Base-by-base conservation (phyloP, 1,284 basidiomycete species). In the Ustilago tritici region DNA sequence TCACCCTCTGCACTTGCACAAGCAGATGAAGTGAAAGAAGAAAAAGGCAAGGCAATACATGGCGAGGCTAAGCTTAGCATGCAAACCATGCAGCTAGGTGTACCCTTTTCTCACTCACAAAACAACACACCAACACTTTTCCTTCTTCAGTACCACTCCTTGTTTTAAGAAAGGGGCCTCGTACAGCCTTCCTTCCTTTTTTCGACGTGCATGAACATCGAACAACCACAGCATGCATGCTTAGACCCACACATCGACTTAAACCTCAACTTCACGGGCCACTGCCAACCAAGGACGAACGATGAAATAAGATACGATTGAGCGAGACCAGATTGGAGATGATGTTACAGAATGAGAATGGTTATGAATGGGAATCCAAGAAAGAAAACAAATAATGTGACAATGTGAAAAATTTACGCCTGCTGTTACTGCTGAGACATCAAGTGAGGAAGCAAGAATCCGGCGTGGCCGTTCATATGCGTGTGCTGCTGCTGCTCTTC, bases 391-490 rank as follows among this genome's bases (percentile, higher is more conserved):
- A 34, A 36, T 9, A 11, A 35, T n/a, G 23, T 14, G 28, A 50
- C 12, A 52, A 52, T 28, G 23, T 28, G 15, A 46, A 32, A 10
- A 8, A 4, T 36, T 53, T 50, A 70, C 19, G 67, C 61, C 52
- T 71, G 69, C 53, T 70, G 63, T 54, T 54, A 38, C 19, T 56
- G 60, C 58, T 72, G 70, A 47, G 59, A 56, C 64, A 67, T 60
- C 57, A 67, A 47, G 17, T 66, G 64, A 61, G 62, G 61, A 15
- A 64, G 61, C 50, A 73, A 28, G 35, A 61, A 67, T 19, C 56
- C 60, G 34, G 59, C 50, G n/a, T 56, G 61, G n/a, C 69, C 74
- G 19, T 76, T 76, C 56, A 65, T 43, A 34, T 64, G 65, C 34
- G 55, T 57, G 46, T 70, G 65, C 47, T 57, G 65, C 40, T 64